Conservation (phyloP, 768 basidiomycete species). For the Boletellus sp. region DNA sequence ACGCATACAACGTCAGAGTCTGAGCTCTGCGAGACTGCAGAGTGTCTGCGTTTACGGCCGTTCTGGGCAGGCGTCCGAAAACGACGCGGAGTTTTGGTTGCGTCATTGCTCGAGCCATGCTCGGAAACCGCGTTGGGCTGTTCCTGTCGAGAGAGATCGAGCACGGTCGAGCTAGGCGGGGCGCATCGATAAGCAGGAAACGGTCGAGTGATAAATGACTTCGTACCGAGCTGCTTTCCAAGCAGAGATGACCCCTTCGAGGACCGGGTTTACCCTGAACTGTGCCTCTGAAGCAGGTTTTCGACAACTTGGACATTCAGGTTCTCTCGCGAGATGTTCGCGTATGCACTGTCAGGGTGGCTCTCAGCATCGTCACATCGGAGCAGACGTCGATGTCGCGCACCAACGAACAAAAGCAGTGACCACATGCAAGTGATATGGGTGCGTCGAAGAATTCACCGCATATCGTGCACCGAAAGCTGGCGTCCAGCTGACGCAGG, state of each 20-base stretch:
- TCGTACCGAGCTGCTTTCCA: constrained; percentile 70
- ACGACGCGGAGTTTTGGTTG: constrained; percentile 21
- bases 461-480: constrained; percentile 74
- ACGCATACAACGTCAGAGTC: constrained; percentile 28
- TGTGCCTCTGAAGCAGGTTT: constrained; percentile 56
- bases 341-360: constrained; percentile 60
- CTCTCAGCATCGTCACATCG: constrained; percentile 5
- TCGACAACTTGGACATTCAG: constrained; percentile 73
- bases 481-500: constrained; percentile 59
- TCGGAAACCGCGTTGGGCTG: constrained; percentile 13
- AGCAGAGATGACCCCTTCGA: constrained; percentile 67
- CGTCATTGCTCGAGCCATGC: not conserved
- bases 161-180: constrained; percentile 38
- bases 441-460: constrained; percentile 70
- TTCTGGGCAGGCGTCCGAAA: constrained; percentile 16
- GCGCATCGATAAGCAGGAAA: not conserved
- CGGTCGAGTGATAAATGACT: not conserved
- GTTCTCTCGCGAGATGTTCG: constrained; percentile 49
- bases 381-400: constrained; percentile 21
- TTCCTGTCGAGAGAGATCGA: constrained; percentile 39
- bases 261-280: constrained; percentile 60
- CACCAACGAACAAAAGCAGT: constrained; percentile 79
- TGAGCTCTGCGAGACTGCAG: constrained; percentile 15
- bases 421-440: constrained; percentile 70
- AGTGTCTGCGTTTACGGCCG: constrained; percentile 37